Evolutionary conservation across 495 filamentous ascomycete genomes (phyloP).

Genomic region (Hypoxylon rickii): DNA sequence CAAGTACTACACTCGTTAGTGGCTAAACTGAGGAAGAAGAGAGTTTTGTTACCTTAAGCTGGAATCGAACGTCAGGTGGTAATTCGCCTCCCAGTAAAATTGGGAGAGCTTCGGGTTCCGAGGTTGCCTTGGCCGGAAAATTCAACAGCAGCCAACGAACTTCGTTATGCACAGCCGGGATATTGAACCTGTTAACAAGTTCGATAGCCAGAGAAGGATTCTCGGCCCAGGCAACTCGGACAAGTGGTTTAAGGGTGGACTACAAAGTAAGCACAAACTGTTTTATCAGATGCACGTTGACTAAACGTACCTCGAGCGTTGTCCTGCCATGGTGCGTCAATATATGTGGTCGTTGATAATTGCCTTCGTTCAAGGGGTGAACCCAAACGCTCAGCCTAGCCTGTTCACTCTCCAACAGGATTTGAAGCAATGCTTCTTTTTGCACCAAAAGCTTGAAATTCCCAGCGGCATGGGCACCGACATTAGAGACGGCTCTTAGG

Average conservation of each 20-base stretch:
- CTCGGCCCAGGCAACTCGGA: constrained; percentile 85
- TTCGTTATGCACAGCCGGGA: constrained; percentile 69
- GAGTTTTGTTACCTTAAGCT: constrained; percentile 86
- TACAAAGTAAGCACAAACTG: constrained; percentile 35
- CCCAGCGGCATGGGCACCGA: constrained; percentile 59
- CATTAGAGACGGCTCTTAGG: constrained; percentile 59
- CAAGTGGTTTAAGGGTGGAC: constrained; percentile 59
- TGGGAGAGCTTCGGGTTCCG: constrained; percentile 78
- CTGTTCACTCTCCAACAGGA: constrained; percentile 84
- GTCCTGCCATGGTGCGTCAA: constrained; percentile 42
- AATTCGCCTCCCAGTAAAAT: constrained; percentile 77
- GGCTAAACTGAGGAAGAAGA: not conserved
- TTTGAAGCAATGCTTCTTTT: constrained; percentile 78
- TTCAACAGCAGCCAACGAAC: constrained; percentile 78
- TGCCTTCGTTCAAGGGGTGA: constrained; percentile 71
- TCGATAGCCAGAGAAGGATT: constrained; percentile 82
- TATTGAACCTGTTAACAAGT: constrained; percentile 77
- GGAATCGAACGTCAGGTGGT: constrained; percentile 76
- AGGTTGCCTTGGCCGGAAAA: constrained; percentile 78
- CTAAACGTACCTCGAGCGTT: constrained; percentile 54
- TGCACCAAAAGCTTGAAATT: constrained; percentile 67
- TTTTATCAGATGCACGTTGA: not conserved
- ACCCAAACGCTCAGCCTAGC: constrained; percentile 87
- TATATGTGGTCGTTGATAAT: constrained; percentile 36
- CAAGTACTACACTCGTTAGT: constrained; percentile 69